phyloP scores from a whole-genome alignment of 768 basidiomycete species.

The Tricholomella constricta region DNA sequence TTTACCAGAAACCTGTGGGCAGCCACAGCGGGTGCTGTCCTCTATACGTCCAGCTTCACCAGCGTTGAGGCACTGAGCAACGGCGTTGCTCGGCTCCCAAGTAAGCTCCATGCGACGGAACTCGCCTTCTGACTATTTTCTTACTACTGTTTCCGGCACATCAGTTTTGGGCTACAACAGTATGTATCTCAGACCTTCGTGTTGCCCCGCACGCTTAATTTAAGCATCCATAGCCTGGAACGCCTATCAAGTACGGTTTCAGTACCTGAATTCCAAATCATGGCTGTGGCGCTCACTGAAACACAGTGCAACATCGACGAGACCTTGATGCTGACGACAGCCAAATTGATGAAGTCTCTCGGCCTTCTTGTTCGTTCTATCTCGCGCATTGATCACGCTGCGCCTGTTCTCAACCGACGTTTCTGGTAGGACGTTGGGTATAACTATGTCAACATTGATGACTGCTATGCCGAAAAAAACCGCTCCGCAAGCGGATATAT shows the following conservation, averaged over 20 bases:
- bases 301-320: constrained; percentile 65
- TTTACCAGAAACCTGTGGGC: constrained; percentile 23
- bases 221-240: constrained; percentile 56
- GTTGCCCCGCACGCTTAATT: neutral
- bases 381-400: no score
- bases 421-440: constrained; percentile 55
- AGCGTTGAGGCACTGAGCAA: constrained; percentile 24
- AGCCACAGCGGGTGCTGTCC: constrained; percentile 16
- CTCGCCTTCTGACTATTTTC: neutral
- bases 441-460: constrained; percentile 62
- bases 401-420: no score
- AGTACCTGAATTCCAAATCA: neutral
- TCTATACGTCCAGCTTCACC: constrained; percentile 13
- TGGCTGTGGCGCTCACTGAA: neutral
- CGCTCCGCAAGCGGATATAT: no score
- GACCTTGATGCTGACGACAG: constrained; percentile 52
- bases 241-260: constrained; percentile 61
- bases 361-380: no score
- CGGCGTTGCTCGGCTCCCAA: constrained; percentile 39
- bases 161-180: constrained; percentile 68
- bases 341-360: constrained; percentile 51
- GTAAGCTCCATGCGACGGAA: constrained; percentile 28
- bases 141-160: neutral
- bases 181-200: constrained; percentile 31
- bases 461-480: constrained; percentile 70